phyloP scores from a whole-genome alignment of 176 grass and related monocot genomes.

The Bolboschoenus planiculmis region DNA sequence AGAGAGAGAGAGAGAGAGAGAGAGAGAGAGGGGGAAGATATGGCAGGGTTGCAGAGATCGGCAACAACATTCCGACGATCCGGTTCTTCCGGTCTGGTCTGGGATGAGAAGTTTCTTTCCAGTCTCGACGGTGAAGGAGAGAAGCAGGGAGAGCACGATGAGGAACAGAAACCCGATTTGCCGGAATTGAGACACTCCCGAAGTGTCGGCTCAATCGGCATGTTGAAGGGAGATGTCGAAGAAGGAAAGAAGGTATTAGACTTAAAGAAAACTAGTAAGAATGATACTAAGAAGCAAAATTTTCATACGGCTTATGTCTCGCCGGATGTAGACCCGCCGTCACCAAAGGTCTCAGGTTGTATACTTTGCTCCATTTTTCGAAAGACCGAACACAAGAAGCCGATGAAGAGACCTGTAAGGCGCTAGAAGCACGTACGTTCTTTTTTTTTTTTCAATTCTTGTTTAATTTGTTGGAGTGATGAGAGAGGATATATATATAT shows the following conservation, averaged over 20 bases:
- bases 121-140: slow-evolving; percentile 24
- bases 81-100: slow-evolving; percentile 71
- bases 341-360: slow-evolving; percentile 67
- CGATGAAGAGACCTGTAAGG: neutral
- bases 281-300: slow-evolving; percentile 30
- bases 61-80: slow-evolving; percentile 78
- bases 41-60: slow-evolving; percentile 84
- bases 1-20: slow-evolving; percentile 10
- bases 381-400: slow-evolving; percentile 15
- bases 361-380: slow-evolving; percentile 60
- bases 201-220: slow-evolving; percentile 48
- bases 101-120: slow-evolving; percentile 65
- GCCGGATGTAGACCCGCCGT: slow-evolving; percentile 64
- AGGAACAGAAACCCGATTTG: neutral
- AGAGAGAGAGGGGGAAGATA: slow-evolving; percentile 21
- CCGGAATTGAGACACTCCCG: slow-evolving; percentile 53
- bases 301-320: slow-evolving; percentile 51
- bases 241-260: slow-evolving; percentile 13
- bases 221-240: slow-evolving; percentile 15
- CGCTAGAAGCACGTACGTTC: neutral
- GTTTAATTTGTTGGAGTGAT: slow-evolving; percentile 9
- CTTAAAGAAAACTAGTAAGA: slow-evolving; percentile 20
- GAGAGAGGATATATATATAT: neutral
- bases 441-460: neutral
- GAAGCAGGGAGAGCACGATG: neutral